A percentile compares a stretch with the other conserved stretches of the same genome.
Conservation (phyloP, 495 filamentous ascomycete species). For the Penicillium argentinense region DNA sequence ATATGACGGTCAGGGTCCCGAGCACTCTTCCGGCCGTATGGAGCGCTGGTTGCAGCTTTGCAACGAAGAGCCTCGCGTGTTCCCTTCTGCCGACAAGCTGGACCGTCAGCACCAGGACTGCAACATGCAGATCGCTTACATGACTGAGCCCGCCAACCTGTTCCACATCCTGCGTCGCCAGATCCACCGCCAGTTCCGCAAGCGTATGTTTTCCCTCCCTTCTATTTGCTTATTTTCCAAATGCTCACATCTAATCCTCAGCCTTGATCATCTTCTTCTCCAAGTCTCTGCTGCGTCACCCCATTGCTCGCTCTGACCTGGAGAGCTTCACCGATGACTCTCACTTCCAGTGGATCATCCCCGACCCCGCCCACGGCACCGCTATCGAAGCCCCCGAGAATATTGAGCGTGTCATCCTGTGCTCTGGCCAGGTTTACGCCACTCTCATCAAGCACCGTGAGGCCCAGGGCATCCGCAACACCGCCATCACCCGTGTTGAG, state of each 20-base stretch:
- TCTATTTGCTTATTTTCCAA: neutral
- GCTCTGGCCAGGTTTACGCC: conserved; percentile 91
- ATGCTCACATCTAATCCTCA: conserved; percentile 46
- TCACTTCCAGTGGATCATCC: conserved; percentile 95
- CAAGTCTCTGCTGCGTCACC: conserved; percentile 90
- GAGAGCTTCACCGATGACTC: conserved; percentile 87
- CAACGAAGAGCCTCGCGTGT: conserved; percentile 95
- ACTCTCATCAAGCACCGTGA: conserved; percentile 89
- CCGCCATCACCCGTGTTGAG: conserved; percentile 92
- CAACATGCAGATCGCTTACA: conserved; percentile 98
- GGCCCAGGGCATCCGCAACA: conserved; percentile 76
- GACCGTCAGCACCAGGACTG: conserved; percentile 98
- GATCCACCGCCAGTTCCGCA: conserved; percentile 98
- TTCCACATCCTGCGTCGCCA: conserved; percentile 97
- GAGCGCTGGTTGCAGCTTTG: conserved; percentile 96
- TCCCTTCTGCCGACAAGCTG: conserved; percentile 81
- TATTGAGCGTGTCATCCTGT: conserved; percentile 92
- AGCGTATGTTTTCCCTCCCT: conserved; percentile 65
- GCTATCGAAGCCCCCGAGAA: conserved; percentile 76
- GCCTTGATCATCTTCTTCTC: conserved; percentile 97
- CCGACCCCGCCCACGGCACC: conserved; percentile 76
- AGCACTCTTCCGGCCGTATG: conserved; percentile 97
- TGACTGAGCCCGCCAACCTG: conserved; percentile 88
- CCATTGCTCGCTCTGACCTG: conserved; percentile 80
- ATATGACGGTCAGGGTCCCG: conserved; percentile 97